These are phyloP conservation scores for Thielaviopsis punctulata DNA, from an alignment of 2,329 filamentous ascomycete species.

Conservation along the genomic window DNA sequence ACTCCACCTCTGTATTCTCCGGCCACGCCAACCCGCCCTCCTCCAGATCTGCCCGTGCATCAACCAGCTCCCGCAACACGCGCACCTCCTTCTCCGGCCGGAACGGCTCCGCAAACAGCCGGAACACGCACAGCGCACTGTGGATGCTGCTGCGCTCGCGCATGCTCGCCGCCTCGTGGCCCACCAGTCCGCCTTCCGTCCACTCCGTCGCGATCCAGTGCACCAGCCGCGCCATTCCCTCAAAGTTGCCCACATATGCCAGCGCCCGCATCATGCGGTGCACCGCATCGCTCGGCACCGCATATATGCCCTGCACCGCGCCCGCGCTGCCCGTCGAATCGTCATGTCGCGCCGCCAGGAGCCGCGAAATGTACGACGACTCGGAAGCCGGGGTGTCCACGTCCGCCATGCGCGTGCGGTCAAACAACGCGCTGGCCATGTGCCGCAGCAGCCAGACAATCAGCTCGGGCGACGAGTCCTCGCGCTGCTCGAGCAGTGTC, in stretches of 20 bases:
- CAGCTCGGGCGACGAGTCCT: constrained; percentile 1
- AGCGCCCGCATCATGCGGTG: constrained; percentile 34
- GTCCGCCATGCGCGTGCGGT: not conserved
- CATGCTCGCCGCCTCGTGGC: not conserved
- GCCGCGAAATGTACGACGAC: not conserved
- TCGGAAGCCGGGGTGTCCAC: not conserved
- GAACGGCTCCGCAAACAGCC: constrained; percentile 28
- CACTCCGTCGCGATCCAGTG: constrained; percentile 40
- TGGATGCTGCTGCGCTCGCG: constrained; percentile 21
- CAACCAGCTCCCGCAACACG: constrained; percentile 17
- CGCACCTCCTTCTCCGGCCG: constrained; percentile 20
- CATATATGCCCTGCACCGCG: not conserved
- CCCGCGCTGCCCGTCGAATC: not conserved
- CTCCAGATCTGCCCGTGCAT: constrained; percentile 15
- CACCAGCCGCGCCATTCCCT: constrained; percentile 38
- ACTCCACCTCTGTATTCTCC: constrained; percentile 19
- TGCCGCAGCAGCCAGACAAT: constrained; percentile 5
- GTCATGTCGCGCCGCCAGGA: not conserved
- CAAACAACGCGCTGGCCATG: constrained; percentile 2
- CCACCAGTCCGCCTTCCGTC: constrained; percentile 18
- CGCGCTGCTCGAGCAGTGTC: not conserved
- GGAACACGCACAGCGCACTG: constrained; percentile 28
- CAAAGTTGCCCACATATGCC: constrained; percentile 40
- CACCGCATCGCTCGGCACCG: constrained; percentile 1
- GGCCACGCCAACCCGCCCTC: constrained; percentile 23